These are phyloP conservation scores for Priceomyces melissophilus DNA, from an alignment of 805 yeast genomes.

Conservation along the genomic window DNA sequence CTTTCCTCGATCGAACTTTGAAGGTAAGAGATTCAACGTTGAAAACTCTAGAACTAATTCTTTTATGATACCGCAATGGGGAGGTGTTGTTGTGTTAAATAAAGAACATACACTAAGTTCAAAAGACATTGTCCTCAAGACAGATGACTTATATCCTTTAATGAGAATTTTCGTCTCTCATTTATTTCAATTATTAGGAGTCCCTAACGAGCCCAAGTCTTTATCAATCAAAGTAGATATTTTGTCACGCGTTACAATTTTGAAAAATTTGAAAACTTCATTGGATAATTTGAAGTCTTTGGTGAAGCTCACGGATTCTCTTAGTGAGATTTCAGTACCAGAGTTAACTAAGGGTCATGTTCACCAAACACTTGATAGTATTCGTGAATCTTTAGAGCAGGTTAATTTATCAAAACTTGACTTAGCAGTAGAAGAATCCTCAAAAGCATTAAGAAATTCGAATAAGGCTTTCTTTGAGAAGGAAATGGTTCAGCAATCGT, in stretches of 20 bases:
- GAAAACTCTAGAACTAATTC: constrained; percentile 49
- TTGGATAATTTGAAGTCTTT: constrained; percentile 72
- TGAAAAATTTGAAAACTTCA: constrained; percentile 58
- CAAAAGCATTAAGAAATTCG: constrained; percentile 58
- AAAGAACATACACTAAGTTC: constrained; percentile 14
- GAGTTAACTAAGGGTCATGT: constrained; percentile 61
- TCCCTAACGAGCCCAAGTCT: constrained; percentile 55
- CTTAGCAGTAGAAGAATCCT: constrained; percentile 33
- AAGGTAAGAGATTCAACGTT: constrained; percentile 47
- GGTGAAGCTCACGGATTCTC: constrained; percentile 59
- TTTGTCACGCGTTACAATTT: constrained; percentile 55
- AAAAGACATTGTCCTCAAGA: constrained; percentile 24
- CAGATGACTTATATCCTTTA: constrained; percentile 49
- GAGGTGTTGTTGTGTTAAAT: constrained; percentile 63
- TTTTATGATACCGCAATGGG: constrained; percentile 86
- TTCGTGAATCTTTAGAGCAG: constrained; percentile 34
- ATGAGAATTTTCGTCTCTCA: constrained; percentile 74
- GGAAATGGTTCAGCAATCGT: constrained; percentile 92
- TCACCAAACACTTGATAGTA: constrained; percentile 41
- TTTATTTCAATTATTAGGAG: constrained; percentile 68
- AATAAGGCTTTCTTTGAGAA: constrained; percentile 85
- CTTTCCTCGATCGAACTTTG: constrained; percentile 48
- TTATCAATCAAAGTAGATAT: constrained; percentile 64
- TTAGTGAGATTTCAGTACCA: constrained; percentile 84
- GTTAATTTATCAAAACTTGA: constrained; percentile 26